Evolutionary conservation across 2,329 filamentous ascomycete species (phyloP).

Genomic region (Tolypocladium guangdongense): DNA sequence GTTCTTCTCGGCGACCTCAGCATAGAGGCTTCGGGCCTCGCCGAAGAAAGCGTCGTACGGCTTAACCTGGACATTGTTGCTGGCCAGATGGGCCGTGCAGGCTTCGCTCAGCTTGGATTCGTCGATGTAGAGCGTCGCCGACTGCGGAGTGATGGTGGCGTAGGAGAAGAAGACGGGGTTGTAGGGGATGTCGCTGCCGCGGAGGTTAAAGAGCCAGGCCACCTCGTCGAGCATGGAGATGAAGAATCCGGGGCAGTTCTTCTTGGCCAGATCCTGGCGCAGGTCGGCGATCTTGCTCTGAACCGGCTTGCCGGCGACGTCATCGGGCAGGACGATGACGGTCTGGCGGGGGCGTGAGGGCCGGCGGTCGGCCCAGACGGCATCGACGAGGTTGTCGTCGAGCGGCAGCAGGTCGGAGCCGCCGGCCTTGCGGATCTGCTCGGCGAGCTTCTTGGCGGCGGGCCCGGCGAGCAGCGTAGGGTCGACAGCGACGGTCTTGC

Average conservation of each 20-base stretch:
- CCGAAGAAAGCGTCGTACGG: conserved; percentile 75
- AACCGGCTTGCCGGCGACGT: conserved; percentile 74
- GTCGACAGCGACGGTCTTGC: conserved; percentile 85
- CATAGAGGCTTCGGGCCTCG: conserved; percentile 55
- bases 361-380: conserved; percentile 69
- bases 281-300: conserved; percentile 75
- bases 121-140: conserved; percentile 76
- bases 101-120: conserved; percentile 62
- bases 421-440: conserved; percentile 79
- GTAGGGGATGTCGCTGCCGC: conserved; percentile 90
- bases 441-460: conserved; percentile 57
- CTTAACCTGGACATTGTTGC: conserved; percentile 60
- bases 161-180: conserved; percentile 99
- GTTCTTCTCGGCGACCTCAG: conserved; percentile 26
- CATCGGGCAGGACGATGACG: conserved; percentile 58
- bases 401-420: conserved; percentile 67
- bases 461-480: conserved; percentile 69
- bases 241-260: conserved; percentile 76
- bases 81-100: conserved; percentile 57
- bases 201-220: conserved; percentile 96
- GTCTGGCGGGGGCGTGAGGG: conserved; percentile 67
- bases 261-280: conserved; percentile 85
- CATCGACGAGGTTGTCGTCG: conserved; percentile 76
- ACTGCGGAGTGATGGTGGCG: conserved; percentile 68
- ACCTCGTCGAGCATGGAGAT: conserved; percentile 94